These are phyloP conservation scores for Tylopilus plumbeoviolaceoides DNA, from an alignment of 768 basidiomycete species.

Conservation along the genomic window DNA sequence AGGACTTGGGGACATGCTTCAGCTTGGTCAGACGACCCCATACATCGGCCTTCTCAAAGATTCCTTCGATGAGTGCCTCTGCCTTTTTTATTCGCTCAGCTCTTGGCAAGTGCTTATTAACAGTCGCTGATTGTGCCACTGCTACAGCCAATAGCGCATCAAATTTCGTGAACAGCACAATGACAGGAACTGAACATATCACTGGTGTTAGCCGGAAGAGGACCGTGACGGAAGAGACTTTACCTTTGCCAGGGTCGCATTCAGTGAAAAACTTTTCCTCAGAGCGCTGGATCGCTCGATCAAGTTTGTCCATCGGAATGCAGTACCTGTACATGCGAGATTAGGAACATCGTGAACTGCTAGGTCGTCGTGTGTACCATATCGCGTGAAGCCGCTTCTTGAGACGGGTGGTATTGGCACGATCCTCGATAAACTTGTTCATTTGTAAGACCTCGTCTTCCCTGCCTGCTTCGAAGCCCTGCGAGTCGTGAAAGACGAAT, in stretches of 20 bases:
- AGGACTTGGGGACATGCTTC: not conserved
- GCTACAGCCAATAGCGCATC: slow-evolving; percentile 3
- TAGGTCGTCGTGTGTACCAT: not conserved
- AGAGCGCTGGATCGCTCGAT: not conserved
- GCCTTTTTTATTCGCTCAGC: not conserved
- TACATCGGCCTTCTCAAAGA: not conserved
- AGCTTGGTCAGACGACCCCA: not conserved
- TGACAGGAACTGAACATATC: slow-evolving; percentile 2
- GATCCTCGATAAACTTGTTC: slow-evolving; percentile 3
- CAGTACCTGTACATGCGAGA: not conserved
- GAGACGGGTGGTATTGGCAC: not conserved
- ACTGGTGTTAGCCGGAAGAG: not conserved
- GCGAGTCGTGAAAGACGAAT: slow-evolving; percentile 4
- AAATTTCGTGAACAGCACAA: slow-evolving; percentile 9
- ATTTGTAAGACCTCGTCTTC: slow-evolving; percentile 1
- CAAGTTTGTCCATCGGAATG: slow-evolving; percentile 5
- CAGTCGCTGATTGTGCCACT: not conserved
- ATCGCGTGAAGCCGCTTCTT: slow-evolving; percentile 6
- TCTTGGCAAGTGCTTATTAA: not conserved
- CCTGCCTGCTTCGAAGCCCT: slow-evolving; percentile 4
- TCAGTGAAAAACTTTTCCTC: slow-evolving; percentile 6
- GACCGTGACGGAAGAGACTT: not conserved
- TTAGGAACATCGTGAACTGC: not conserved
- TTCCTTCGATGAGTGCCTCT: not conserved
- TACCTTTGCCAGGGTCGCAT: not conserved